Base-by-base conservation (phyloP, 2,329 filamentous ascomycete species). In the Chrysosporium queenslandicum region DNA sequence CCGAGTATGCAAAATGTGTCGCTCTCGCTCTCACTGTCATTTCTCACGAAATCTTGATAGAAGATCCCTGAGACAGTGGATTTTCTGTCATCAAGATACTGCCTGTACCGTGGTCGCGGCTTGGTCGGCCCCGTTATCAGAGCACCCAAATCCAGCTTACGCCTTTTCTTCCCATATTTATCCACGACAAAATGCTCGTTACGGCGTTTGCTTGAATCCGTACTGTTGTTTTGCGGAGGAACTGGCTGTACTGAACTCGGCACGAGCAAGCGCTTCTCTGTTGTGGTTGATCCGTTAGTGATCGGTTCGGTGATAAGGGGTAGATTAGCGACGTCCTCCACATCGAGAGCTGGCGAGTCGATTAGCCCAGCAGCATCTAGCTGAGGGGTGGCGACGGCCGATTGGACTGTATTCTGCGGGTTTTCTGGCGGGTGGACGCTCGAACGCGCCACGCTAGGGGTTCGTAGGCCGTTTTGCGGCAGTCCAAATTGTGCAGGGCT, bases 61-160 rank as follows among this genome's bases (percentile, higher is more conserved):
- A 76, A 76, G 4, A 76, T 52, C 45, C 69, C 62, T 45, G 41
- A 43, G 5, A 46, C 34, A 2, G 36, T 27, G 34, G 25, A 42
- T n/a, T 20, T 47, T 23, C 34, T 46, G 16, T 25, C 18, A n/a
- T 25, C 41, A 27, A 46, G 11, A 50, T 50, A 40, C n/a, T 21
- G 27, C 20, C 49, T 41, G 16, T n/a, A 27, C 11, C 3, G 21
- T 20, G 40, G 21, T 12, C 29, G 21, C 12, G 40, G 27, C n/a
- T 43, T 29, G 4, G 12, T 9, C 27, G 16, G 21, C 8, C 12
- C 5, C 11, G 40, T 43, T 14, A 50, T 47, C 21, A 41, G 23
- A 29, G 55, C 8, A 16, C 23, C 49, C 2, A 64, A 55, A 39
- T 63, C 55, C 4, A 67, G 56, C 27, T 55, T 64, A 25, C 66